Base-by-base conservation (phyloP, 1,284 basidiomycete species). In the Trichosporon sp. region DNA sequence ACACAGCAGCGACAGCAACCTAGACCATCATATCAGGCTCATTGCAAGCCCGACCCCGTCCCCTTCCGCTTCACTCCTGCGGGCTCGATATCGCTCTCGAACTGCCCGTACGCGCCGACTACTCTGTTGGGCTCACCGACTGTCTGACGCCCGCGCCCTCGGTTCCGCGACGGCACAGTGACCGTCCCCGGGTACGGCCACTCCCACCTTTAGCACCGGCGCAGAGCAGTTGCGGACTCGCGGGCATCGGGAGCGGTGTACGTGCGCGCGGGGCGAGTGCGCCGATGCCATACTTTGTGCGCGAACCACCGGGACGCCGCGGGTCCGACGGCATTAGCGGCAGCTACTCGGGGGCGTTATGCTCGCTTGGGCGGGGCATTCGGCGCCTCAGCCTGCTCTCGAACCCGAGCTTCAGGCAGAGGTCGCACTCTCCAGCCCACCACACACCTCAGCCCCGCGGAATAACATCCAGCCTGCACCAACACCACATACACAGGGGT, bases 331-430 rank as follows among this genome's bases (percentile, higher is more conserved):
- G 31, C 7, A 14, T 63, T 32, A 35, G 59, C 32, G 59, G 32
- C 16, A 10, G 51, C 51, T 54, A 54, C 51, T 2, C 8, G 2
- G 26, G 21, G 19, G 51, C 51, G 6, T 54, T 63, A 21, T 16
- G 21, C 59, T 63, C 31, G 32, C 31, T 63, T 14, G 59, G 59
- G 16, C 59, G 31, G 1, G 32, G 59, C 5, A n/a, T 63, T 5
- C 59, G 59, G 16, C 59, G 59, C 16, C 59, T 63, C 32, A 63
- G 59, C 32, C 32, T 63, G 14, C 59, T 63, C 31, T 35, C 59
- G 14, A 63, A 35, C 59, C 14, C 59, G 8, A 54, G 51, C 21
- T 54, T 26, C 51, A 21, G 51, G 21, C 51, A 26, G 7, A 7
- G 51, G 10, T 26, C 19, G 1, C 19, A 54, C 26, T 26, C 26